A percentile compares a stretch with the other conserved stretches of the same genome.
These are phyloP conservation scores for Cicer cuneatum DNA, from an alignment of 306 rosid species.

Conservation along the genomic window DNA sequence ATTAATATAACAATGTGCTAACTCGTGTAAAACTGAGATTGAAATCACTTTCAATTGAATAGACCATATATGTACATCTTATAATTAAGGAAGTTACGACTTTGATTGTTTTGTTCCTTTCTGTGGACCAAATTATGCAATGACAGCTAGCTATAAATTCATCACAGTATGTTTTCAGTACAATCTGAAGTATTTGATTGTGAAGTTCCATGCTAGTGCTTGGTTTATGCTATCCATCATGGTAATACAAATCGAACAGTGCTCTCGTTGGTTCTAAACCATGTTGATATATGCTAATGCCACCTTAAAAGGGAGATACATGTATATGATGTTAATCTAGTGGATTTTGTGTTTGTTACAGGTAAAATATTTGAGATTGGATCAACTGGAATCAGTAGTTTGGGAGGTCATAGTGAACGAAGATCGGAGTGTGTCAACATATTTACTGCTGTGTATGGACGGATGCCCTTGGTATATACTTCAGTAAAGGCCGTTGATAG, in stretches of 20 bases:
- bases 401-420: constrained; percentile 86
- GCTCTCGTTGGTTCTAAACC: not conserved
- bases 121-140: too few species aligned
- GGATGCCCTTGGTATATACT: constrained; percentile 80
- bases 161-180: not conserved
- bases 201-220: constrained; percentile 25
- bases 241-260: constrained; percentile 1
- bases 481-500: constrained; percentile 88
- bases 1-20: not conserved
- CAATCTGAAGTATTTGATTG: constrained; percentile 17
- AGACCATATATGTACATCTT: not conserved
- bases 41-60: not conserved
- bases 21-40: not conserved
- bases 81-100: not conserved
- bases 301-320: constrained; percentile 10
- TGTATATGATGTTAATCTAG: constrained; percentile 4
- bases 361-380: constrained; percentile 94
- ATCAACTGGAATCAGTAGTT: constrained; percentile 94
- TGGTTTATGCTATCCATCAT: not conserved
- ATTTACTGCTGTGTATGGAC: constrained; percentile 68
- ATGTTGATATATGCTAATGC: not conserved
- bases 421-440: constrained; percentile 77
- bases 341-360: constrained; percentile 43
- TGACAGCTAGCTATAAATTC: not conserved
- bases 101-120: not conserved